Percentiles rank a stretch among this genome's conserved stretches.
Conservation (phyloP, 2,329 filamentous ascomycete genomes). For the Onygenales sp. region DNA sequence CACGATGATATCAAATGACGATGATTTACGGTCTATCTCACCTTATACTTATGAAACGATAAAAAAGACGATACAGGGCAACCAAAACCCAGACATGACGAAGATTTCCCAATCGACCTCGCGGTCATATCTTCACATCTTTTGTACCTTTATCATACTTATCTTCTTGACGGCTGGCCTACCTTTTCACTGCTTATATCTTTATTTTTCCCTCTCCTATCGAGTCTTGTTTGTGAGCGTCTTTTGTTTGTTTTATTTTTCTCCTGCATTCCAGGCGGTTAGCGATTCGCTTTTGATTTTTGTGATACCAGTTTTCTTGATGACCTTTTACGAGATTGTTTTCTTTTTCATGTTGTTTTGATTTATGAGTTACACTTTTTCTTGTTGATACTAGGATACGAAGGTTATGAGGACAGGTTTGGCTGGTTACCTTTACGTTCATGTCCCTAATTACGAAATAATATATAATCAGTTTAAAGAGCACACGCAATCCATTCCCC, state of each 20-base stretch:
- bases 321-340: neutral
- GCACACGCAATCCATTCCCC: too few species aligned
- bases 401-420: too few species aligned
- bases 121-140: neutral
- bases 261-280: neutral
- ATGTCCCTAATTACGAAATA: too few species aligned
- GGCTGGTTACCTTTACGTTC: too few species aligned
- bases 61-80: neutral
- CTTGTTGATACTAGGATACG: neutral
- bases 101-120: constrained; percentile 3
- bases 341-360: neutral
- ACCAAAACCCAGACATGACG: constrained; percentile 1
- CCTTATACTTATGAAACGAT: neutral
- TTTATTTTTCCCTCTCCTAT: neutral
- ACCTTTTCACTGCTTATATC: neutral
- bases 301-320: constrained; percentile 4
- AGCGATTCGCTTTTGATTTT: neutral
- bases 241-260: neutral
- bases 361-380: neutral
- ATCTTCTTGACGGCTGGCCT: constrained; percentile 2
- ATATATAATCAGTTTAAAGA: too few species aligned
- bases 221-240: neutral
- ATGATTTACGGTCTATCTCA: neutral
- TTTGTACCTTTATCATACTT: neutral
- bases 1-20: constrained; percentile 1